phyloP scores from a whole-genome alignment of 2,329 filamentous ascomycete genomes.

The Penicillium sp. region DNA sequence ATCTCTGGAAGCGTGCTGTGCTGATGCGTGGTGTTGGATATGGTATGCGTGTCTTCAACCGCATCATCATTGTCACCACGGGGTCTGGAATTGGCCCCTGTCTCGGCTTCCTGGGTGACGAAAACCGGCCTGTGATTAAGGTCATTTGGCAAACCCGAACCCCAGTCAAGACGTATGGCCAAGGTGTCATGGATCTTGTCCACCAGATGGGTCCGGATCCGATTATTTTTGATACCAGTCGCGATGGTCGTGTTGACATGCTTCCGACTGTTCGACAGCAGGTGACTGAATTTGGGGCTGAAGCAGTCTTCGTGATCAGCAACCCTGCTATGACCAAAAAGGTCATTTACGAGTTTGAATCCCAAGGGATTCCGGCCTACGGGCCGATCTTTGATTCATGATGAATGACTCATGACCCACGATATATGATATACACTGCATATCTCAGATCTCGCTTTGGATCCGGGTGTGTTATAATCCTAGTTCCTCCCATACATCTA shows the following conservation, averaged over 20 bases:
- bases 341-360: constrained; percentile 71
- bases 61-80: constrained; percentile 69
- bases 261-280: constrained; percentile 60
- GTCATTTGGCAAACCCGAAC: constrained; percentile 72
- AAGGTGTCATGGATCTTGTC: constrained; percentile 62
- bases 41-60: constrained; percentile 67
- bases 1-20: constrained; percentile 71
- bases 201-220: constrained; percentile 63
- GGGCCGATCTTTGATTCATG: constrained; percentile 75
- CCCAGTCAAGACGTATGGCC: constrained; percentile 66
- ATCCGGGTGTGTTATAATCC: background rate
- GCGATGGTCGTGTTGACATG: constrained; percentile 64
- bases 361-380: constrained; percentile 67
- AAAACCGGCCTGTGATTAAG: constrained; percentile 49
- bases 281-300: constrained; percentile 52
- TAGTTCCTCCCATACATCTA: background rate
- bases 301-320: constrained; percentile 74
- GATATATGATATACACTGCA: background rate
- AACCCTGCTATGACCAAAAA: constrained; percentile 70
- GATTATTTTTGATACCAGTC: constrained; percentile 68
- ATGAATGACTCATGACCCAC: constrained; percentile 10
- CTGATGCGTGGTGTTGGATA: constrained; percentile 70
- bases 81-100: constrained; percentile 74
- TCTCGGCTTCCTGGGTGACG: constrained; percentile 62
- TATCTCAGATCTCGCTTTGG: background rate